These are phyloP conservation scores for Penicillium canariense DNA, from an alignment of 495 filamentous ascomycete species.

Conservation along the genomic window DNA sequence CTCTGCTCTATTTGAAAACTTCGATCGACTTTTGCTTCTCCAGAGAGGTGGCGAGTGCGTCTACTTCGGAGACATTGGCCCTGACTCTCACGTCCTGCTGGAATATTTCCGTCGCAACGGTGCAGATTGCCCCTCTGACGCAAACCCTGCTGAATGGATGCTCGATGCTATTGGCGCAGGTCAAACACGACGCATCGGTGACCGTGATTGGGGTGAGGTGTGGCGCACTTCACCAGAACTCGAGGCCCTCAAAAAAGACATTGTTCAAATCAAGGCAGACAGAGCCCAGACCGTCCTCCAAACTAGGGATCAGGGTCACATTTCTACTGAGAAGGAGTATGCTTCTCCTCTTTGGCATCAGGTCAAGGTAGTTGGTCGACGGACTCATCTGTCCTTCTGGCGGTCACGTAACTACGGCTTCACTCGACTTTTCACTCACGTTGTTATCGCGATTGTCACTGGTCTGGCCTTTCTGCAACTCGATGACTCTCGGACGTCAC, in stretches of 20 bases:
- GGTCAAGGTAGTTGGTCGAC: conserved; percentile 60
- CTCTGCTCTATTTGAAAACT: conserved; percentile 79
- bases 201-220: conserved; percentile 77
- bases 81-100: conserved; percentile 42
- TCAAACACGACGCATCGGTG: conserved; percentile 65
- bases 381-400: conserved; percentile 69
- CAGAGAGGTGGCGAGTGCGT: conserved; percentile 62
- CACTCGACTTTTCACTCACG: conserved; percentile 73
- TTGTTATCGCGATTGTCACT: conserved; percentile 68
- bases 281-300: conserved; percentile 48
- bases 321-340: conserved; percentile 59
- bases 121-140: conserved; percentile 50
- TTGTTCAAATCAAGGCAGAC: conserved; percentile 62
- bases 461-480: conserved; percentile 71
- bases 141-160: conserved; percentile 85
- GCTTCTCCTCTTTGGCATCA: conserved; percentile 74
- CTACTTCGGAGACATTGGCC: conserved; percentile 68
- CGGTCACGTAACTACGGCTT: conserved; percentile 74
- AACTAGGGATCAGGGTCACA: neutral
- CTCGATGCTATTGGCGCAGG: conserved; percentile 84
- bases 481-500: conserved; percentile 60
- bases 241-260: conserved; percentile 61
- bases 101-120: conserved; percentile 55
- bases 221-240: conserved; percentile 72
- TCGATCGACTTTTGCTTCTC: conserved; percentile 65